Evolutionary conservation across 208 protist species (phyloP).

Genomic region (Angomonas desouzai): DNA sequence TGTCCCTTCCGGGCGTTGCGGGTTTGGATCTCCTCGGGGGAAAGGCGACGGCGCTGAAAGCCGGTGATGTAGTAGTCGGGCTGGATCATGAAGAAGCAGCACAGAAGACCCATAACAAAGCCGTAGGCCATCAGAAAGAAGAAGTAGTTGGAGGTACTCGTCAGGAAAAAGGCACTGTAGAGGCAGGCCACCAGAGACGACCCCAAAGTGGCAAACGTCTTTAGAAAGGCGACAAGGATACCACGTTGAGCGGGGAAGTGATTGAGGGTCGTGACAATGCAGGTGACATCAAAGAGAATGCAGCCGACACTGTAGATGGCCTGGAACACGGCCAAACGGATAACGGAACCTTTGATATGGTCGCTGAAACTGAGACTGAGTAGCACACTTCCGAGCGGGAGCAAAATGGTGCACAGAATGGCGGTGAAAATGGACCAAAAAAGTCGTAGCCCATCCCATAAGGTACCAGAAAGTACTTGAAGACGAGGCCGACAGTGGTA

Average conservation of each 20-base stretch:
- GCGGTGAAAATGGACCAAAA: conserved; percentile 1
- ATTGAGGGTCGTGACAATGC: conserved; percentile 30
- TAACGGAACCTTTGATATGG: conserved; percentile 19
- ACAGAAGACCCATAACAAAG: conserved; percentile 15
- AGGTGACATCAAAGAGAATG: conserved; percentile 24
- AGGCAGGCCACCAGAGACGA: conserved; percentile 31
- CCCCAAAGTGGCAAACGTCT: conserved; percentile 39
- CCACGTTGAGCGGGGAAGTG: conserved; percentile 35
- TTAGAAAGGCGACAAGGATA: conserved; percentile 33
- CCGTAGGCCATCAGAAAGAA: conserved; percentile 24
- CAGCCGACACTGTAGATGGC: conserved; percentile 17
- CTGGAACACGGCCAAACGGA: conserved; percentile 18
- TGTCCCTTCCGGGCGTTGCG: conserved; percentile 15
- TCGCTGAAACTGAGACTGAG: conserved; percentile 5
- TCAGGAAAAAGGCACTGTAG: conserved; percentile 33
- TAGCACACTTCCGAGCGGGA: not conserved
- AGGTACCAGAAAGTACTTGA: not conserved
- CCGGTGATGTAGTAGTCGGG: conserved; percentile 7
- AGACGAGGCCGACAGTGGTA: conserved; percentile 19
- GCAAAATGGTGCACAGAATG: not conserved
- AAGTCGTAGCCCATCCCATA: conserved; percentile 3
- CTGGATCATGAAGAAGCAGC: conserved; percentile 13
- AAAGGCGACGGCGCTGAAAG: not conserved
- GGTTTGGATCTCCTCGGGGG: conserved; percentile 13
- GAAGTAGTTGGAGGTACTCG: conserved; percentile 14